Base-by-base conservation (phyloP, 352 stramenopile genomes). In the Phytophthora crassamura region DNA sequence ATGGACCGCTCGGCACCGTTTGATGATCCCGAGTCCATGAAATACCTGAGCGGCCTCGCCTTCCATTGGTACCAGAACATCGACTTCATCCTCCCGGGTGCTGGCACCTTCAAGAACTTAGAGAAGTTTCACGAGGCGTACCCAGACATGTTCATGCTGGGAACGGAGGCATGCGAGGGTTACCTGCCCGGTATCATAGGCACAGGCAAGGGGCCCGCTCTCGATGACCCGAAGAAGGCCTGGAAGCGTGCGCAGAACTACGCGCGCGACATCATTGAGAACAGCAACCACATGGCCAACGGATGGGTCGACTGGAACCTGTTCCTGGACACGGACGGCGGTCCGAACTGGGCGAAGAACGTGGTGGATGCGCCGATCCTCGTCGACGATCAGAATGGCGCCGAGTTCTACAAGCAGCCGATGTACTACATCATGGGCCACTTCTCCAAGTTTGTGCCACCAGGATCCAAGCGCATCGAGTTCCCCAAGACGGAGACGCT, bases 281-380 rank as follows among this genome's bases (percentile, higher is more conserved):
- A 97, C 64, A 46, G 94, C 7, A 82, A 78, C 51, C 92, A 89
- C 72, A 82, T 80, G 59, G 82, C 83, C 12, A 54, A 66, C 6
- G 86, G 86, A 3, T 97, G 87, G 87, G 88, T 72, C 16, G 86
- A 97, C 75, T 97, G 90, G 88, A 97, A 97, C 65, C 47, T 97
- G n/a, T 66, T 80, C 45, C 73, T 97, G 16, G 70, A 92, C 64
- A 82, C 76, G 30, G 58, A 53, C 7, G 80, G 82, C 8, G 90
- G 89, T 0, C 89, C 90, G 5, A 94, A 88, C 53, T 93, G 91
- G 83, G 65, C 72, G 16, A 51, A 71, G 35, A 94, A 94, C 72
- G 16, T 73, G 12, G 84, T 92, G 22, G 88, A 96, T 32, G 64
- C 88, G 8, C 84, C 86, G 0, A 89, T 95, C 34, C 49, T 95